A percentile compares a stretch with the other conserved stretches of the same genome.
Conservation (phyloP, 768 basidiomycete genomes). For the Mycena alexandri region DNA sequence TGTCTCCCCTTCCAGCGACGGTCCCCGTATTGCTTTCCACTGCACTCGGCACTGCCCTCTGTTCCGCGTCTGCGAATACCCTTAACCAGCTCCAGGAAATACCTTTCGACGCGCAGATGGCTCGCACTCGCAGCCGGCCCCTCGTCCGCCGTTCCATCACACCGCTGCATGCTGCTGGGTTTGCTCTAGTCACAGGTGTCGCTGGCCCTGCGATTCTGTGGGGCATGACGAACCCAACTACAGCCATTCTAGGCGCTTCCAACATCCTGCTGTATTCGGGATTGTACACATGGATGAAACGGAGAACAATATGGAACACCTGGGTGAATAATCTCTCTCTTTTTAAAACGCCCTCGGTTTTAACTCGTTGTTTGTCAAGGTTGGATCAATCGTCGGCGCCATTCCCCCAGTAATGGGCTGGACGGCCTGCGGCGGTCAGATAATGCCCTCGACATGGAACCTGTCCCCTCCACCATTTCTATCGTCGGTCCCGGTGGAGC, state of each 20-base stretch:
- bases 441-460: constrained; percentile 73
- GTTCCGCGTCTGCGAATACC: constrained; percentile 93
- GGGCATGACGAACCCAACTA: constrained; percentile 87
- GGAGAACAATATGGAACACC: constrained; percentile 84
- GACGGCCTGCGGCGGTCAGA: constrained; percentile 89
- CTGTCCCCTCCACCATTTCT: constrained; percentile 74
- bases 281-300: constrained; percentile 92
- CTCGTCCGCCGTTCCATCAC: constrained; percentile 87
- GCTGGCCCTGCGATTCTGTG: constrained; percentile 84
- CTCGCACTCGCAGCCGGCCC: constrained; percentile 88
- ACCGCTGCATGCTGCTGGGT: constrained; percentile 85
- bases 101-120: constrained; percentile 97
- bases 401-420: constrained; percentile 98
- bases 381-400: constrained; percentile 91
- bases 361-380: no score
- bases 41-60: constrained; percentile 89
- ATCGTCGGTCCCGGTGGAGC: constrained; percentile 53
- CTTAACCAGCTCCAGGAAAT: constrained; percentile 95
- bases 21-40: constrained; percentile 88
- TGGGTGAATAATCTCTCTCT: constrained; percentile 61
- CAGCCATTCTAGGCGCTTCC: constrained; percentile 82
- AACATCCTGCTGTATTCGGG: constrained; percentile 94
- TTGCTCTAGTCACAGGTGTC: constrained; percentile 82
- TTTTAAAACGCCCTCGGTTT: no score
- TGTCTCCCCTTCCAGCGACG: constrained; percentile 89